phyloP scores from a whole-genome alignment of 331 rosid species.

The Malus hybrid region DNA sequence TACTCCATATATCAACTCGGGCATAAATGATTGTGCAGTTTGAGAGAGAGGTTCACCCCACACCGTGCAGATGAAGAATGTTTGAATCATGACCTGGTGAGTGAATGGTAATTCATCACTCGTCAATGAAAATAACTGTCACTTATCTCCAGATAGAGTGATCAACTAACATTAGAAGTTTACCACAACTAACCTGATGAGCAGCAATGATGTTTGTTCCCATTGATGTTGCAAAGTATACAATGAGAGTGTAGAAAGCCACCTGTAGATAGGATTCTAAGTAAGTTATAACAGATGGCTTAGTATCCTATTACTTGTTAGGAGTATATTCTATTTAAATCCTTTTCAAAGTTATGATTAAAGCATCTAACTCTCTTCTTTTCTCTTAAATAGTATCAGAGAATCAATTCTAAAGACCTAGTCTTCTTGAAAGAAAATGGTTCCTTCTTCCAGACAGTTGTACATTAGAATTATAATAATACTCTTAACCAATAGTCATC shows the following conservation, averaged over 20 bases:
- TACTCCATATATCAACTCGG: conserved; percentile 65
- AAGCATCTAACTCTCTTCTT: neutral
- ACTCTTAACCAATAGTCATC: too few relatives aligned
- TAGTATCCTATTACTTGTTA: neutral
- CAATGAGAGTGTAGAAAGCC: conserved; percentile 67
- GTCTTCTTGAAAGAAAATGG: neutral
- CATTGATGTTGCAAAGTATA: conserved; percentile 77
- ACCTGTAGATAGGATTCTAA: conserved; percentile 35
- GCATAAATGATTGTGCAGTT: conserved; percentile 97
- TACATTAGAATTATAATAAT: too few relatives aligned
- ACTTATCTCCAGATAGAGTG: conserved; percentile 4
- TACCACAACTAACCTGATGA: conserved; percentile 55
- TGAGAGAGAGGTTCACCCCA: conserved; percentile 98
- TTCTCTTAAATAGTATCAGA: neutral
- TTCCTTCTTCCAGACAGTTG: too few relatives aligned
- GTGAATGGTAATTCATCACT: conserved; percentile 8
- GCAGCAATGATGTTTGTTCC: conserved; percentile 80
- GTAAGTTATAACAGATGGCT: neutral
- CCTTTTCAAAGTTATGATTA: neutral
- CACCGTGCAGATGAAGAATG: conserved; percentile 56
- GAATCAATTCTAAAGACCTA: neutral
- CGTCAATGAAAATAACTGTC: neutral
- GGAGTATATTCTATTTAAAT: neutral
- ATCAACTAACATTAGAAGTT: conserved; percentile 1
- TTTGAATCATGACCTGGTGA: conserved; percentile 73